phyloP scores from a whole-genome alignment of 768 basidiomycete species.

The Amanita fuliginea region DNA sequence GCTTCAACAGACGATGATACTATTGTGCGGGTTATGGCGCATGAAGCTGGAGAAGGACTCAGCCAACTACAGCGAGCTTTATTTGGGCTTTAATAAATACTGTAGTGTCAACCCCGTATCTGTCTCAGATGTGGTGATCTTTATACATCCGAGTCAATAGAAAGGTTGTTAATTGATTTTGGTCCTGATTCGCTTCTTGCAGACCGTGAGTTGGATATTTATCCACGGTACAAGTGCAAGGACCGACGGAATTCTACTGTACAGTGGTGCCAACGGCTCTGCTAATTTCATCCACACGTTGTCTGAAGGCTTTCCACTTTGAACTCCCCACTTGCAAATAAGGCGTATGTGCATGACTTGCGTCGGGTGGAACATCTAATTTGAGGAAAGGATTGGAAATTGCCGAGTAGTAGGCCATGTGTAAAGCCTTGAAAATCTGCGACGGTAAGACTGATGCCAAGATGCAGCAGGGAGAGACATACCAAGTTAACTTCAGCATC shows the following conservation, averaged over 20 bases:
- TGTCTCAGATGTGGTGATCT: constrained; percentile 72
- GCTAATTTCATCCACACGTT: constrained; percentile 66
- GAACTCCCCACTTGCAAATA: constrained; percentile 49
- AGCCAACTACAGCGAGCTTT: constrained; percentile 36
- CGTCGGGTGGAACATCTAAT: constrained; percentile 39
- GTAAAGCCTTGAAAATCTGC: constrained; percentile 82
- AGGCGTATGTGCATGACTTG: constrained; percentile 37
- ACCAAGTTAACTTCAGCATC: constrained; percentile 75
- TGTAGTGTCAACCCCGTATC: constrained; percentile 69
- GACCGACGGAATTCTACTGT: background rate
- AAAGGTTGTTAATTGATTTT: constrained; percentile 46
- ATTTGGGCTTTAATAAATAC: constrained; percentile 22
- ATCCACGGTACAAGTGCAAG: constrained; percentile 6
- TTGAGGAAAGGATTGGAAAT: constrained; percentile 82
- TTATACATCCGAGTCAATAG: constrained; percentile 71
- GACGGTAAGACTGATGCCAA: background rate
- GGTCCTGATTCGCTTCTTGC: constrained; percentile 29
- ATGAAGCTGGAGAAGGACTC: constrained; percentile 50
- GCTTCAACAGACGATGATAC: constrained; percentile 61
- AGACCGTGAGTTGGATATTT: constrained; percentile 11
- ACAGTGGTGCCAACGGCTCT: constrained; percentile 27
- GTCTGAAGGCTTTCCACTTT: constrained; percentile 61
- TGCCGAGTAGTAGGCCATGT: constrained; percentile 77
- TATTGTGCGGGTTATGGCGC: constrained; percentile 66
- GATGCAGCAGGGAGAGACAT: constrained; percentile 13